Conservation (phyloP, 768 basidiomycete species). For the Lyophyllum atratum region DNA sequence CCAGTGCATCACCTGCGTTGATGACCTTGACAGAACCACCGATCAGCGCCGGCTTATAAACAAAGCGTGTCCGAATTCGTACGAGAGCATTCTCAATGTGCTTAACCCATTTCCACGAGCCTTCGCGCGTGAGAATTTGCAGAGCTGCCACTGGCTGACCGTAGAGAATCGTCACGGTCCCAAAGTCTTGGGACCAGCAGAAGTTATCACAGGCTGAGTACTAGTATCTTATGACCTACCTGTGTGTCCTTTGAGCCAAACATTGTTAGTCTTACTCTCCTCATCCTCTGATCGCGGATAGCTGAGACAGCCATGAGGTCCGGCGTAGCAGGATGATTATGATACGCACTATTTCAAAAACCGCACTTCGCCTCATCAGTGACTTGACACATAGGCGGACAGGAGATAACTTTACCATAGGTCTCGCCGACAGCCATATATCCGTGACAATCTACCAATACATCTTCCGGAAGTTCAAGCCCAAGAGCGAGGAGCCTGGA, state of each 20-base stretch:
- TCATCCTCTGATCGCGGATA: constrained; percentile 44
- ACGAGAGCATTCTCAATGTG: constrained; percentile 53
- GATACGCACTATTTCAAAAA: constrained; percentile 49
- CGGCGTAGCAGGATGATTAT: neutral
- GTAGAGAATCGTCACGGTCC: constrained; percentile 46
- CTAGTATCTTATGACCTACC: constrained; percentile 24
- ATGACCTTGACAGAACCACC: constrained; percentile 4
- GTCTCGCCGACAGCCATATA: constrained; percentile 38
- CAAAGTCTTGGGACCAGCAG: constrained; percentile 33
- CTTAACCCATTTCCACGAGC: constrained; percentile 45
- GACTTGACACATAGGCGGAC: constrained; percentile 18
- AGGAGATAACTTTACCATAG: constrained; percentile 25
- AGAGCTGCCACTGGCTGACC: constrained; percentile 50
- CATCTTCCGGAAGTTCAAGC: constrained; percentile 46
- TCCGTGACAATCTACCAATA: constrained; percentile 39
- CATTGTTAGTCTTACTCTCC: constrained; percentile 41
- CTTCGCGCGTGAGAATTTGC: constrained; percentile 43
- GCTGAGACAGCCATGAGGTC: constrained; percentile 21
- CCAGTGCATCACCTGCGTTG: constrained; percentile 47
- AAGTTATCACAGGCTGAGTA: neutral
- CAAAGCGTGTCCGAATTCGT: neutral
- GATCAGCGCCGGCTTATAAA: neutral
- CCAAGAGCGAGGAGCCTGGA: constrained; percentile 39
- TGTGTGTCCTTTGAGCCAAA: constrained; percentile 54
- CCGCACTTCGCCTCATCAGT: constrained; percentile 29